Evolutionary conservation across 129 eudicot species (phyloP).

Genomic region (Kitagawia praeruptora): DNA sequence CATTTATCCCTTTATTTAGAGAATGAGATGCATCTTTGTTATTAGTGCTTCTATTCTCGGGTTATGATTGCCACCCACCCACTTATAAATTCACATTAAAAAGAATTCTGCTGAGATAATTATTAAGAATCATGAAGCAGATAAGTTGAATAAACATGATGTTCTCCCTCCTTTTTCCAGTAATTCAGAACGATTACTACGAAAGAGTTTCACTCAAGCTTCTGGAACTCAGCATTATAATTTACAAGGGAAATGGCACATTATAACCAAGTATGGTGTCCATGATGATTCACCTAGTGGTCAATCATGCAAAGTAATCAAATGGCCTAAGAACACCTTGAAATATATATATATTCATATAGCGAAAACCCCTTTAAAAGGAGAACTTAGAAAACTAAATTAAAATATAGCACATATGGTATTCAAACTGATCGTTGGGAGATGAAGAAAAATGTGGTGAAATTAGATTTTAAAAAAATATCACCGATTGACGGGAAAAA

Average conservation of each 20-base stretch:
- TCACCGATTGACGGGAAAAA: too few species aligned
- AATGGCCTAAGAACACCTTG: neutral
- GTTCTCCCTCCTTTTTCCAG: neutral
- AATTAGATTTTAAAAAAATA: too few species aligned
- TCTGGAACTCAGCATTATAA: neutral
- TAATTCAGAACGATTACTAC: neutral
- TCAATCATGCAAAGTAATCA: neutral
- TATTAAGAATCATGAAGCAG: neutral
- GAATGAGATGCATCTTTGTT: neutral
- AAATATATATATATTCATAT: too few species aligned
- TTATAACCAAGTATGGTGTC: neutral
- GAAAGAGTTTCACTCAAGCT: neutral
- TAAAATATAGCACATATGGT: too few species aligned
- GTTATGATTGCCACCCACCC: neutral
- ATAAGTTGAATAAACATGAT: neutral
- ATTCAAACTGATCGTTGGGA: too few species aligned
- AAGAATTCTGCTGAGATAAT: neutral
- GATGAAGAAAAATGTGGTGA: too few species aligned
- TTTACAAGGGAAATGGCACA: neutral
- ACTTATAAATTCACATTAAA: neutral
- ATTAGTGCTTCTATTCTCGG: neutral
- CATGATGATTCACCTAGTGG: neutral
- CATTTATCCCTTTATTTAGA: neutral
- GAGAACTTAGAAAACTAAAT: too few species aligned
- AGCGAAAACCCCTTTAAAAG: too few species aligned